These are phyloP conservation scores for Asterella californica DNA, from an alignment of 225 moss, liverwort and hornwort genomes.

Conservation along the genomic window DNA sequence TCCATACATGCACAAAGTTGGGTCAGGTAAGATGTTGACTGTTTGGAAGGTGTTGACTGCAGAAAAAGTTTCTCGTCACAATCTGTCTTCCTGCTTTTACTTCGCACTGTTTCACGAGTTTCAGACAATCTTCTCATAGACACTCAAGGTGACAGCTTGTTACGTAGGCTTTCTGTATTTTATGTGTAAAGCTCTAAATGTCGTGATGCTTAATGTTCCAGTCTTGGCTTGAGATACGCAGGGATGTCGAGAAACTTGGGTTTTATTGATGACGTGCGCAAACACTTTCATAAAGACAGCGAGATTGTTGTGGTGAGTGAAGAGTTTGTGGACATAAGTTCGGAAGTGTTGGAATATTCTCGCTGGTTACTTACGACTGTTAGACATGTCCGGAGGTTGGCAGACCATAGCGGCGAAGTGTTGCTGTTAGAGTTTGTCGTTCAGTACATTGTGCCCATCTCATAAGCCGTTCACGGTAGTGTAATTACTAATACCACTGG, in stretches of 20 bases:
- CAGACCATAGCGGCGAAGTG: background rate
- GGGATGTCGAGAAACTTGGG: constrained; percentile 86
- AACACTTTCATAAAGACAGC: constrained; percentile 66
- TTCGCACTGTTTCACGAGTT: no score
- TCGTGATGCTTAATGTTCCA: background rate
- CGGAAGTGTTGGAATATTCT: background rate
- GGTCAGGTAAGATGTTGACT: constrained; percentile 43
- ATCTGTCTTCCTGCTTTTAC: background rate
- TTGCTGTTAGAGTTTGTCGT: background rate
- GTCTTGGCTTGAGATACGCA: constrained; percentile 10
- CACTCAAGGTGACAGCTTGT: background rate
- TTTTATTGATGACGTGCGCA: constrained; percentile 69
- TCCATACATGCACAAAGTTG: constrained; percentile 66
- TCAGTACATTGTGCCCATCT: background rate
- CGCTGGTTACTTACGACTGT: background rate
- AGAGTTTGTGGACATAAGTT: background rate
- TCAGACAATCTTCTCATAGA: background rate
- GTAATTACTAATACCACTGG: background rate
- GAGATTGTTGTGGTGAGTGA: constrained; percentile 81
- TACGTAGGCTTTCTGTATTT: background rate
- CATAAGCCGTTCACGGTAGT: background rate
- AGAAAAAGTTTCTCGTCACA: background rate
- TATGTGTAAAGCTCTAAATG: background rate
- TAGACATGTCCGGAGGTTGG: background rate
- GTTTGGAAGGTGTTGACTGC: background rate